Base-by-base conservation (phyloP, 2,329 filamentous ascomycete genomes). In the Tolypocladium cylindrosporum region DNA sequence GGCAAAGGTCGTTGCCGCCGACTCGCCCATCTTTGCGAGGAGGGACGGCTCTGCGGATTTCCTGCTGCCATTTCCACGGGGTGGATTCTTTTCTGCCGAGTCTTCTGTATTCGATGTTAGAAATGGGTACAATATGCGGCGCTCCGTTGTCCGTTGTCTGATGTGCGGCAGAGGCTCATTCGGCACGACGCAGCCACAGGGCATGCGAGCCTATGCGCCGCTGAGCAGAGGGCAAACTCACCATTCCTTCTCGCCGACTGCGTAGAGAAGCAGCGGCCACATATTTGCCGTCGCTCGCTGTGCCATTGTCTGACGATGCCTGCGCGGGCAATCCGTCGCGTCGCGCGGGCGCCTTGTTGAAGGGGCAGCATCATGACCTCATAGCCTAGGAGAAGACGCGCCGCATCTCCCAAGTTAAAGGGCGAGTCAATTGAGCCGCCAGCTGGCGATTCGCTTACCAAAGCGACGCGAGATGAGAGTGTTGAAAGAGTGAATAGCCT, bases 1-100 rank as follows among this genome's bases (percentile, higher is more conserved):
- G 34, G 89, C 87, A 60, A 90, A 80, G 0, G 89, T 91, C 0
- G 89, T 91, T 10, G 85, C 85, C 2, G 88, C 89, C 7, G 86
- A 78, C 70, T 93, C 89, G 57, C 85, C 73, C 84, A 91, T 89
- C 68, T 87, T 90, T 43, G 76, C 72, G 3, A 74, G 63, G 11
- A 83, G 63, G 1, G 74, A 71, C 24, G 72, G 70, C 55, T 75
- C 72, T 37, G 59, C 58, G 34, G 60, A 37, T 42, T 43, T 34
- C 16, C 21, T 53, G 21, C 51, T 10, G 19, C 31, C 31, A 37
- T 52, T 8, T 1, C 14, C 19, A 14, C 31, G 48, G 4, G 19
- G 9, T 0, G 19, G 4, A 4, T 36, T 19, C 2, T 21, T 13
- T 11, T 13, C 19, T 8, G 31, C 2, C 31, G 31, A 4, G 4